Percentiles rank a stretch among this genome's conserved stretches.
Conservation (phyloP, 1,284 basidiomycete genomes). For the Tilletia setariae region DNA sequence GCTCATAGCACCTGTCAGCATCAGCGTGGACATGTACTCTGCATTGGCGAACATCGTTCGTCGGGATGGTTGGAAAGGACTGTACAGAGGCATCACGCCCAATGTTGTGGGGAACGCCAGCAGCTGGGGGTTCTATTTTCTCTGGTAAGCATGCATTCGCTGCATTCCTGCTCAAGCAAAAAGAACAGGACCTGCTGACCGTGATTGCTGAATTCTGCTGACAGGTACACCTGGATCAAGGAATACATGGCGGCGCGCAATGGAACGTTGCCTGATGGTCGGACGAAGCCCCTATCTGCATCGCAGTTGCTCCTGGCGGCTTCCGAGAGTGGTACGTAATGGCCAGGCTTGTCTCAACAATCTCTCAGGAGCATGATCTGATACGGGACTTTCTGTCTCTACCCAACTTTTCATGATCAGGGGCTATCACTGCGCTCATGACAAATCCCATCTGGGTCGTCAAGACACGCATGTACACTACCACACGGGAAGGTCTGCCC, state of each 20-base stretch:
- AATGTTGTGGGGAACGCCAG: constrained; percentile 95
- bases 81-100: constrained; percentile 84
- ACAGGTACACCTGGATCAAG: constrained; percentile 92
- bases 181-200: neutral
- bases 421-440: constrained; percentile 81
- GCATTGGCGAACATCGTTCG: constrained; percentile 72
- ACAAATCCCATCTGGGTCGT: constrained; percentile 99
- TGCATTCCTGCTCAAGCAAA: neutral
- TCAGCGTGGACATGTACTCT: constrained; percentile 70
- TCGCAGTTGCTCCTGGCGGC: constrained; percentile 82
- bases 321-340: constrained; percentile 78
- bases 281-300: constrained; percentile 62
- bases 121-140: constrained; percentile 95
- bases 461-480: constrained; percentile 95
- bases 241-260: constrained; percentile 53
- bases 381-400: constrained; percentile 10
- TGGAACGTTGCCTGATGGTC: constrained; percentile 20
- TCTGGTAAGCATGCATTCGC: constrained; percentile 69
- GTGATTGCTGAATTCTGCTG: neutral
- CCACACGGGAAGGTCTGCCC: constrained; percentile 64
- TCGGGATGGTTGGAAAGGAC: constrained; percentile 74
- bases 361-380: neutral
- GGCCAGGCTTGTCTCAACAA: constrained; percentile 53
- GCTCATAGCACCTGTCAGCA: constrained; percentile 52
- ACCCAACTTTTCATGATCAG: constrained; percentile 61